Conservation (phyloP, 192 early-diverging fungal species). For the Coemansia sp. region DNA sequence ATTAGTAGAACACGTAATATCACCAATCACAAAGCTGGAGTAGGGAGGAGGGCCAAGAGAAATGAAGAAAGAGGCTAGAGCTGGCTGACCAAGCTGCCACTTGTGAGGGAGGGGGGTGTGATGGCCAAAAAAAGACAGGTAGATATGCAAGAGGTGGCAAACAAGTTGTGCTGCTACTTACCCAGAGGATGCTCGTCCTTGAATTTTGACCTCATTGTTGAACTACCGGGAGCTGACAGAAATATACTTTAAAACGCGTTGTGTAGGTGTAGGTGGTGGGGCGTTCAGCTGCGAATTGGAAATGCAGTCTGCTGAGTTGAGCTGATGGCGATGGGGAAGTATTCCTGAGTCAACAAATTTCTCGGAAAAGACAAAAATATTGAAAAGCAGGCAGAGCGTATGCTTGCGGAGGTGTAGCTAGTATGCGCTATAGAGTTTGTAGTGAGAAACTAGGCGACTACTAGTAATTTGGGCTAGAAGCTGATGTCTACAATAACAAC, state of each 20-base stretch:
- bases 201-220: conserved; percentile 82
- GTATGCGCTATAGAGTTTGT: background rate
- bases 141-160: background rate
- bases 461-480: no score
- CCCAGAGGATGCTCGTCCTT: conserved; percentile 97
- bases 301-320: background rate
- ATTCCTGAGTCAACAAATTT: background rate
- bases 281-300: background rate
- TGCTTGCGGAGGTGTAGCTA: no score
- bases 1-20: background rate
- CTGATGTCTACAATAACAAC: no score
- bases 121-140: background rate
- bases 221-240: background rate
- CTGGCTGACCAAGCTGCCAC: no score
- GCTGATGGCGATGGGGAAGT: background rate
- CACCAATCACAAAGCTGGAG: background rate
- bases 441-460: no score
- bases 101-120: background rate
- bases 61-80: background rate
- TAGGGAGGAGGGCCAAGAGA: background rate
- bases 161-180: conserved; percentile 44
- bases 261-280: background rate
- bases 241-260: background rate
- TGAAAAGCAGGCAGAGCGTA: no score
- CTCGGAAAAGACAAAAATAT: conserved; percentile 1